These are phyloP conservation scores for Mycena polygramma DNA, from an alignment of 768 basidiomycete genomes.

Conservation along the genomic window DNA sequence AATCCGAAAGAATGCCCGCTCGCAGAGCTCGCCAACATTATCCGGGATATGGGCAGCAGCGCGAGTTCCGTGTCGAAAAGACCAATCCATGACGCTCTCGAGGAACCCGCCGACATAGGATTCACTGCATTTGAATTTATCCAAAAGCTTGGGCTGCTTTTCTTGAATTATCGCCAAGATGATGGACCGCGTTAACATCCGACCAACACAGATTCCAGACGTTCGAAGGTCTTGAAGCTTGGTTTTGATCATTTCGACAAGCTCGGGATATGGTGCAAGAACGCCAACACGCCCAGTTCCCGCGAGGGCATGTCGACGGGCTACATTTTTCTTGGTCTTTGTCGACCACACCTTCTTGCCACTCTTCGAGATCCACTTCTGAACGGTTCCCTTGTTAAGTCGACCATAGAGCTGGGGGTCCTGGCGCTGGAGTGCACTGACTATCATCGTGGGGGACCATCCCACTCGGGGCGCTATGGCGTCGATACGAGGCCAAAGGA, in stretches of 20 bases:
- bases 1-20: slow-evolving; percentile 38
- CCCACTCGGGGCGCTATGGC: not conserved
- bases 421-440: not conserved
- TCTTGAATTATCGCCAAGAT: slow-evolving; percentile 34
- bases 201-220: slow-evolving; percentile 31
- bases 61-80: slow-evolving; percentile 33
- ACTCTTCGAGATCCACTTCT: not conserved
- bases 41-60: slow-evolving; percentile 38
- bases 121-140: slow-evolving; percentile 36
- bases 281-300: slow-evolving; percentile 36
- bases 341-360: not conserved
- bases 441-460: slow-evolving; percentile 1
- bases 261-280: slow-evolving; percentile 32
- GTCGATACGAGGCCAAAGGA: slow-evolving; percentile 34
- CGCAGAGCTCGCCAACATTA: slow-evolving; percentile 26
- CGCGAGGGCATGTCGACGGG: not conserved
- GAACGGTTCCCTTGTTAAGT: not conserved
- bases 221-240: slow-evolving; percentile 32
- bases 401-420: not conserved
- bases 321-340: slow-evolving; percentile 12
- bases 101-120: slow-evolving; percentile 38
- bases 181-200: slow-evolving; percentile 32
- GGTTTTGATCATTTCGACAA: slow-evolving; percentile 34
- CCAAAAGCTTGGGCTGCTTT: slow-evolving; percentile 24
- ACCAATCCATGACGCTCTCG: slow-evolving; percentile 39